Base-by-base conservation (phyloP, 805 yeast species). In the Candida corydali region DNA sequence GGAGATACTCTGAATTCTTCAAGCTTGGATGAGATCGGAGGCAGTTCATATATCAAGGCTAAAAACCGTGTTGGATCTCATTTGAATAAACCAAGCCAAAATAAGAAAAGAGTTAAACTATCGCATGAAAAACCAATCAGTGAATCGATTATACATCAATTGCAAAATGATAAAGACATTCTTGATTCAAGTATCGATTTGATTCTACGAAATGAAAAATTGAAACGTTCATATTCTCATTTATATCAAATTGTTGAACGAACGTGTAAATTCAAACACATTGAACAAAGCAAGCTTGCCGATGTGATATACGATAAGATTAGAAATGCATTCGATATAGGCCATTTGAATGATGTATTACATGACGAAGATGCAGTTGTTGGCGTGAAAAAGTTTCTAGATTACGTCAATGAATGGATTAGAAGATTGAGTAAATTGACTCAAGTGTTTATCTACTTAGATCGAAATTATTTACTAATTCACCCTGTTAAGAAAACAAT, bases 361-460 rank as follows among this genome's bases (percentile, higher is more conserved):
- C 6, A 17, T 7, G 17, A 3, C 4, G 22, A 24, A 3, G 22
- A 25, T 32, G 4, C 17, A 14, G 12, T 5, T 6, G 3, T 8
- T 10, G 23, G 34, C 8, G 17, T 26, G 19, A 15, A 16, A 2
- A 12, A 20, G 10, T 56, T 44, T 33, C 31, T 62, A 8, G 32
- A 26, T 2, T 34, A 45, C 4, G 57, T 42, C 26, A 34, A 43
- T 4, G 32, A 26, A 5, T 66, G 65, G 66, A 55, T 48, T 25
- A 17, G 26, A 1, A 54, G 50, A 32, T 37, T 65, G 19, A 28
- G 34, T 11, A 28, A 49, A 5, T 40, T 66, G 29, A 44, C 52
- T 29, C 59, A 57, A 41, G 36, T 65, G 16, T 66, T 63, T 34
- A 39, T 65, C 4, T 64, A 60, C 34, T 41, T 65, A 32, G 73